Evolutionary conservation across 441 rosid species (phyloP), one percentile per base, ranked within the genome.

Genomic region (Arabidopsis hybrid): DNA sequence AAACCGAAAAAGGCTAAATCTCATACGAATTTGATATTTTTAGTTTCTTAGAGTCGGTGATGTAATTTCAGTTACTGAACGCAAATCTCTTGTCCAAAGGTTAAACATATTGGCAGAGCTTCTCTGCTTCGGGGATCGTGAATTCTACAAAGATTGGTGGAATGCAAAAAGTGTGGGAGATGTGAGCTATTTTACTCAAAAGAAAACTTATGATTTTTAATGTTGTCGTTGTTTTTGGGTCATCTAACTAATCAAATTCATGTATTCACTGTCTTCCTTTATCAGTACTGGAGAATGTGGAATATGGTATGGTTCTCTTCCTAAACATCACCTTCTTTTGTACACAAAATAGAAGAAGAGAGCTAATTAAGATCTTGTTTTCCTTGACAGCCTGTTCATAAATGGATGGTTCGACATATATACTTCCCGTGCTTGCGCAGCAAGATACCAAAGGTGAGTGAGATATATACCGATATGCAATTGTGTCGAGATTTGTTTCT

Each of bases 141-240:
- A 93, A 81, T 96, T 96, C 77, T 96, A 96, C 81, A 93, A 77
- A 85, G 98, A 96, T 80, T 93, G 99, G 99, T 96, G 99, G 99
- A 96, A 96, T 87, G 99, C 99, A 78, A 86, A 83, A 84, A 93
- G 90, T 60, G 93, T 96, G n/a, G 97, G 88, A 60, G 99, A 96
- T 86, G 99, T 96, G 79, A 77, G 84, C 77, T 77, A 51, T 14
- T 17, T 49, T 49, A 49, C 53, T 17, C 53, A 49, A 39, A 39
- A 43, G 18, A 49, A 57, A 18, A 40, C 57, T 21, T 76, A 12
- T 18, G 56, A 21, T 12, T 69, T 67, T 36, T 66, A 40, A 0
- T 38, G 3, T 18, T 45, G 17, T 59, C 5, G 1, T 31, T 31
- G 58, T 67, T 47, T 13, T 59, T 43, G 50, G 50, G 62, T 81